Base-by-base conservation (phyloP, 2,329 filamentous ascomycete genomes). In the Pleochaeta shiraiana region DNA sequence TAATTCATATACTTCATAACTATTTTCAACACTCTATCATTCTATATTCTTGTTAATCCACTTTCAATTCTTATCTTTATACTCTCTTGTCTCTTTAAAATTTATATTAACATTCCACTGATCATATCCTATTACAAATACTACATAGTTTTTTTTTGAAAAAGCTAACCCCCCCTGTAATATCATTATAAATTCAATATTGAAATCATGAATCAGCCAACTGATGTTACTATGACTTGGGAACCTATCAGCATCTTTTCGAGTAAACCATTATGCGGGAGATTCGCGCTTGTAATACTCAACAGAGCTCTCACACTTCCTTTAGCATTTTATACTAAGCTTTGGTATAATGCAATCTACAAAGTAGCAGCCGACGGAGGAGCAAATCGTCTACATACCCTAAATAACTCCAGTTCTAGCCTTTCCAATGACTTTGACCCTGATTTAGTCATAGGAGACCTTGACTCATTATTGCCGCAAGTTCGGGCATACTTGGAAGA, bases 331-430 rank as follows among this genome's bases (percentile, higher is more conserved):
- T 45, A 71, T 64, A 57, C 57, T 6, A 64, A 65, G 19, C 53
- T 71, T 33, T 72, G 69, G 68, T 55, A 64, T 16, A 70, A 70
- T 62, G 85, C 87, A 63, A 77, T 76, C 26, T 80, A 85, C 67
- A 82, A 81, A 28, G 79, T 97, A 64, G 95, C 90, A 65, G 93
- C 90, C 31, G 93, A 98, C 76, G 93, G 91, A 64, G 93, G 90
- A 28, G 91, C 91, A 57, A 95, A 97, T 72, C 80, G 83, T 43
- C 79, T 96, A 68, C 74, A 83, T 68, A 66, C 76, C 78, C 63
- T 70, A 21, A 70, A 69, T 60, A 75, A 79, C 43, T n/a, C 21
- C 43, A 19, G 47, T 64, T 30, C 11, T 30, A 16, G 63, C 63
- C 24, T 24, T 34, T 12, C 28, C 19, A 75, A 83, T 71, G 77